Evolutionary conservation across 768 basidiomycete genomes (phyloP).

Genomic region (Russula compacta): DNA sequence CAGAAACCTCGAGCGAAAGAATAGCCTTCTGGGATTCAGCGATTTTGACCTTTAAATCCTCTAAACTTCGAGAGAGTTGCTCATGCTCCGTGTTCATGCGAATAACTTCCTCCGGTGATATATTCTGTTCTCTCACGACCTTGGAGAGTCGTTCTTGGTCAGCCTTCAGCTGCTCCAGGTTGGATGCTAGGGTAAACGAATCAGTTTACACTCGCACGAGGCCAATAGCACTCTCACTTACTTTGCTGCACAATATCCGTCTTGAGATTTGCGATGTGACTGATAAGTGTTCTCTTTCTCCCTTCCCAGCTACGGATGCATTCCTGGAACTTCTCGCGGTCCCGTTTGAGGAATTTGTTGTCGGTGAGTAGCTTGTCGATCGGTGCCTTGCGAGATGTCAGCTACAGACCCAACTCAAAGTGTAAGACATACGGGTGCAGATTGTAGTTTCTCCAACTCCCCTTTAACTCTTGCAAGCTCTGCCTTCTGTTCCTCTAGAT

Average conservation of each 20-base stretch:
- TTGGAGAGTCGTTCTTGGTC: conserved; percentile 56
- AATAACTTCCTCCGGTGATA: conserved; percentile 83
- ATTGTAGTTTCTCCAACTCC: conserved; percentile 50
- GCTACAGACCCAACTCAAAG: not conserved
- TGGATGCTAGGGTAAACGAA: conserved; percentile 18
- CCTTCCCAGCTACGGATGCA: conserved; percentile 63
- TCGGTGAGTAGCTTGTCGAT: conserved; percentile 53
- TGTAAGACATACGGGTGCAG: conserved; percentile 45
- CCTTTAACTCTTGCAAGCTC: conserved; percentile 37
- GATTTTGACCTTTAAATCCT: conserved; percentile 69
- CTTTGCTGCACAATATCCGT: conserved; percentile 51
- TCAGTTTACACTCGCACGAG: not conserved
- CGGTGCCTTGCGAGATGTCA: conserved; percentile 32
- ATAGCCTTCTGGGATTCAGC: conserved; percentile 62
- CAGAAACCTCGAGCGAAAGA: conserved; percentile 75
- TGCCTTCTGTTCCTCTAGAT: conserved; percentile 50
- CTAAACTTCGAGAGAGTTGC: conserved; percentile 57
- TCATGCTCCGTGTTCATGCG: conserved; percentile 90
- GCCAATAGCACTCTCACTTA: conserved; percentile 25
- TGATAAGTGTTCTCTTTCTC: conserved; percentile 57
- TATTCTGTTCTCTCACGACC: conserved; percentile 77
- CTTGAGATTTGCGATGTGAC: conserved; percentile 59
- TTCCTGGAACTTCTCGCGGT: conserved; percentile 71
- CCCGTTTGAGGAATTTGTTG: conserved; percentile 55
- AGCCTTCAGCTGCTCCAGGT: conserved; percentile 51